phyloP scores from a whole-genome alignment of 371 early-diverging fungal genomes.

The Polyrhizophydium stewartii region DNA sequence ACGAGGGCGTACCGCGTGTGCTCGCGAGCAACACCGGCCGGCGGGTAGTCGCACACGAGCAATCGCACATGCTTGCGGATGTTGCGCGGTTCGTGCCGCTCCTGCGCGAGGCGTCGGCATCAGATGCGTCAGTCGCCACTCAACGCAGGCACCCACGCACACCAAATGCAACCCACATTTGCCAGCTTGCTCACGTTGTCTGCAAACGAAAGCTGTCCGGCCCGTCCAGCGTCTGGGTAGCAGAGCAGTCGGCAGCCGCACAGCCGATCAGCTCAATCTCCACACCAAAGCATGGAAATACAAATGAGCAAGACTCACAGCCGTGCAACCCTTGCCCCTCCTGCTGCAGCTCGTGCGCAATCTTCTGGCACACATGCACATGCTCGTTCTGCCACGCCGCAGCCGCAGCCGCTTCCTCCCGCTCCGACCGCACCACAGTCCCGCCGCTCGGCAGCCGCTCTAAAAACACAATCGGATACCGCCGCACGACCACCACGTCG shows the following conservation, averaged over 20 bases:
- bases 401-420: conserved; percentile 52
- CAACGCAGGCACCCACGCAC: no score
- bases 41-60: conserved; percentile 46
- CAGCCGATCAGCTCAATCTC: background rate
- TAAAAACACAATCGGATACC: conserved; percentile 55
- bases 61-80: conserved; percentile 46
- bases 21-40: conserved; percentile 3
- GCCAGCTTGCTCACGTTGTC: no score
- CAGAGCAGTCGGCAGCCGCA: background rate
- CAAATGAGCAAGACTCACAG: conserved; percentile 11
- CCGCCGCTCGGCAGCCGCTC: conserved; percentile 48
- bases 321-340: conserved; percentile 12
- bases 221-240: conserved; percentile 4
- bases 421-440: conserved; percentile 40
- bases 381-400: conserved; percentile 13
- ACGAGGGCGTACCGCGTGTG: conserved; percentile 29
- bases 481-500: conserved; percentile 62
- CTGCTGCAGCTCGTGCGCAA: no score
- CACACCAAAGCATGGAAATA: no score
- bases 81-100: conserved; percentile 29
- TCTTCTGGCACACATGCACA: no score
- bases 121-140: no score
- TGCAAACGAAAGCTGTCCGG: no score
- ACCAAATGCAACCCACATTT: no score
- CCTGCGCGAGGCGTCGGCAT: conserved; percentile 9